A percentile compares a stretch with the other conserved stretches of the same genome.
Evolutionary conservation across 176 grass and related monocot species (phyloP).

Genomic region (Puccinellia tenuiflora): DNA sequence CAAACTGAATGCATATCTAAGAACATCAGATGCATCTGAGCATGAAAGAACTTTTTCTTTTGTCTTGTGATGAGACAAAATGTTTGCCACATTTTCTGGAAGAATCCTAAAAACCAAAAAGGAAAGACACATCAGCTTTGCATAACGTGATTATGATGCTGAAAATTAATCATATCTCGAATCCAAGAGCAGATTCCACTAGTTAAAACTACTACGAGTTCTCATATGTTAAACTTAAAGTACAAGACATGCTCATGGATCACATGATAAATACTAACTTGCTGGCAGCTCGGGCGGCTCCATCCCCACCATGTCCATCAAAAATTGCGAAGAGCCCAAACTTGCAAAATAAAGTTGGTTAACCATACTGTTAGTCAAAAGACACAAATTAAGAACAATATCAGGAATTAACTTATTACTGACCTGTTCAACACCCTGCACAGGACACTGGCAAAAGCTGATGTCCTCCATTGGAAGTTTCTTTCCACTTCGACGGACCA

Average conservation of each 20-base stretch:
- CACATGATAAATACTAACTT: constrained; percentile 28
- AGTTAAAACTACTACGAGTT: constrained; percentile 13
- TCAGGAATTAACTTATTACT: background rate
- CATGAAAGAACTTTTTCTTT: constrained; percentile 39
- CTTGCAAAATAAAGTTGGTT: constrained; percentile 28
- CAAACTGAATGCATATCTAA: constrained; percentile 52
- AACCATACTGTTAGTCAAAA: too few relatives aligned
- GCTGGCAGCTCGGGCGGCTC: constrained; percentile 49
- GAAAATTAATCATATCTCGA: background rate
- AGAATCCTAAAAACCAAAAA: constrained; percentile 60
- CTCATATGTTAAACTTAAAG: background rate
- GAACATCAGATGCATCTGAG: constrained; percentile 55
- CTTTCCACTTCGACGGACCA: constrained; percentile 46
- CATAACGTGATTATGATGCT: background rate
- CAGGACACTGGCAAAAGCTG: constrained; percentile 44
- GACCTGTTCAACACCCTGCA: constrained; percentile 49
- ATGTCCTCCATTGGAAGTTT: constrained; percentile 64
- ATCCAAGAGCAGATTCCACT: constrained; percentile 16
- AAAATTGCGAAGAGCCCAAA: constrained; percentile 63
- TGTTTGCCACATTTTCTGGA: constrained; percentile 46
- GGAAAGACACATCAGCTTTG: constrained; percentile 21
- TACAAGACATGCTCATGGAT: background rate
- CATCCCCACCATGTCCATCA: constrained; percentile 68
- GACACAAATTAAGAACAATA: background rate
- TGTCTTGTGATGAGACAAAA: constrained; percentile 45